Base-by-base conservation (phyloP, 371 early-diverging fungal species). In the Zancudomyces culisetae region DNA sequence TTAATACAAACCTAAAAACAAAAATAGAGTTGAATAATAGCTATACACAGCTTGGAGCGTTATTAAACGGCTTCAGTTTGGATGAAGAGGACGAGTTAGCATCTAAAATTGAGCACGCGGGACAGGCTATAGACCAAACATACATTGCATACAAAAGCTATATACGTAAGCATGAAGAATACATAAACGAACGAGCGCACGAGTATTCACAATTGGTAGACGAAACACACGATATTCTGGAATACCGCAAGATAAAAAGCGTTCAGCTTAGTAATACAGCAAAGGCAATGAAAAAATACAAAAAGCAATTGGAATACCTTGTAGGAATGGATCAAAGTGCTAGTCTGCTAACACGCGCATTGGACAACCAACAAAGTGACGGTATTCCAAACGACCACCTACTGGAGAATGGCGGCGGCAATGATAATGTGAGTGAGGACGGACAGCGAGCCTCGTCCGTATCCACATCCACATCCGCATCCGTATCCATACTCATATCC, bases 21-120 rank as follows among this genome's bases (percentile, higher is more conserved):
- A 27, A 27, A 10, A 15, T 45, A 49, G 78, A 77, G 42, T 57
- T 86, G 24, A 77, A 88, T 0, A 66, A 70, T 26, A 82, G 85
- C 55, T 83, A 85, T 59, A 74, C 86, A 13, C 91, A 92, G 54
- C 71, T 94, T 18, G 95, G 94, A 0, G 89, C 87, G 3, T 71
- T 79, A 0, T 87, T 89, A 64, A 94, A 94, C 55, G 89, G 84
- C 22, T 91, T 93, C 66, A 91, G 93, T 51, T 73, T 94, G 48
- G 77, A 76, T 54, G 94, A 92, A 52, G 59, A 61, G 35, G 75
- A 55, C 15, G 53, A 53, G 4, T 69, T 93, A 15, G 76, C 87
- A 2, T 78, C 76, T 30, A 84, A 83, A 0, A 83, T 93, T 54
- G 95, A 93, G 61, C 76, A 80, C 53, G 70, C 86, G 30, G 97